Base-by-base conservation (phyloP, 768 basidiomycete species). In the Naganishia kalamii region DNA sequence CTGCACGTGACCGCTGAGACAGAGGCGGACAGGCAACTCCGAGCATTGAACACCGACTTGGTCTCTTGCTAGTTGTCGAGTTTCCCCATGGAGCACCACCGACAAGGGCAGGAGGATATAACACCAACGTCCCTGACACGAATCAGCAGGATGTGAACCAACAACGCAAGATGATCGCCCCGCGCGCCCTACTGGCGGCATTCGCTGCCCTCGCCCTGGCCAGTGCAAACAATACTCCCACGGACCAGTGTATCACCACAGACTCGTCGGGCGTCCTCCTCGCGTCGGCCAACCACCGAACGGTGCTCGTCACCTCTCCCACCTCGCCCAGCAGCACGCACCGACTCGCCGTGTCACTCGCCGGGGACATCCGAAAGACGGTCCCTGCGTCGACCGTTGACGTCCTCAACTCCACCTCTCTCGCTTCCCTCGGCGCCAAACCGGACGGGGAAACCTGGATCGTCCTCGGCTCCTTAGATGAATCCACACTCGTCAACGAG, bases 381-480 rank as follows among this genome's bases (percentile, higher is more conserved):
- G 86, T 88, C 41, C 85, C 86, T 0, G 83, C 83, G 8, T 75
- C 80, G 43, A 81, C 79, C 62, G 84, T 85, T 0, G 60, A 77
- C 0, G 65, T 87, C 15, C 74, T 80, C 47, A 88, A 87, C 70
- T 80, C 81, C 68, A 83, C 84, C 27, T 72, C 81, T 11, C 70
- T 80, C 12, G 69, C 75, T 27, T 68, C 35, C 7, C 33, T 51
- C 4, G 48, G 48, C 0, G 25, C 33, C 11, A 23, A 48, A 21
- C 29, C 79, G 21, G 61, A 78, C 13, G 74, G 67, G 11, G 46
- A 66, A 19, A 51, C 67, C 6, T 71, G 75, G 27, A 84, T 89
- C 69, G 84, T 89, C 62, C 80, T 88, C 21, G 87, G 87, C 4
- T 86, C 85, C 2, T 80, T 87, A 11, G 84, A 83, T 81, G 85